Evolutionary conservation across 2,329 filamentous ascomycete genomes (phyloP), one percentile per base, ranked within the genome.

Genomic region (Colletotrichum paranaense): DNA sequence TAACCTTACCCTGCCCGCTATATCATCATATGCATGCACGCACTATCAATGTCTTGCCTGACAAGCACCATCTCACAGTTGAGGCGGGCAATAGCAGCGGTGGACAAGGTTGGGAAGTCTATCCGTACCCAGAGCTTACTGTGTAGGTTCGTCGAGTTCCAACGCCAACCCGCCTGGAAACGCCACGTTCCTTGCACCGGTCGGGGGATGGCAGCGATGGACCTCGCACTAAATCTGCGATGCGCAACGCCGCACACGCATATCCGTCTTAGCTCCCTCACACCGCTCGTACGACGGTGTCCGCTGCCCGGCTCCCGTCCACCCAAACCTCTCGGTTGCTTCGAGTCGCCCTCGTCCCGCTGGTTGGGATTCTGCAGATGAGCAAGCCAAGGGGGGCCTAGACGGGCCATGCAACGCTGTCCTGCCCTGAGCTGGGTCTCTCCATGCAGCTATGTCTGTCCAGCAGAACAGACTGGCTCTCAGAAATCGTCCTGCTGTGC

Each of bases 171-270:
- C 53, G 62, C 53, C 67, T 56, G 62, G 56, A 56, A 30, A 46
- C 70, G 70, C 71, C 68, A 74, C 71, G 71, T 74, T 72, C 71
- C 71, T 74, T 71, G 67, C 56, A 74, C 71, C 19, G 56, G 71
- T 56, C 56, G 71, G 68, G 38, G 67, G 38, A 22, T 53, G 60
- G 66, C 55, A 73, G 70, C 59, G 60, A 73, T 73, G 62, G 71
- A 62, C 67, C 71, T 72, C 71, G 71, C 62, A 74, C 71, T 71
- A 72, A 74, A 72, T 72, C 71, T 74, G 71, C 62, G 46, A 74
- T 71, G 68, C 71, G 62, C 71, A 74, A 67, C 71, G 71, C 71
- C 68, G 71, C 71, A 74, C 62, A 71, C 71, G 71, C 71, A 74
- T 72, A 62, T 72, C 71, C 68, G 68, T 68, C 67, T 72, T 74